Percentiles rank a stretch among this genome's conserved stretches.
phyloP scores from a whole-genome alignment of 306 rosid species.

The Prunus armeniaca region DNA sequence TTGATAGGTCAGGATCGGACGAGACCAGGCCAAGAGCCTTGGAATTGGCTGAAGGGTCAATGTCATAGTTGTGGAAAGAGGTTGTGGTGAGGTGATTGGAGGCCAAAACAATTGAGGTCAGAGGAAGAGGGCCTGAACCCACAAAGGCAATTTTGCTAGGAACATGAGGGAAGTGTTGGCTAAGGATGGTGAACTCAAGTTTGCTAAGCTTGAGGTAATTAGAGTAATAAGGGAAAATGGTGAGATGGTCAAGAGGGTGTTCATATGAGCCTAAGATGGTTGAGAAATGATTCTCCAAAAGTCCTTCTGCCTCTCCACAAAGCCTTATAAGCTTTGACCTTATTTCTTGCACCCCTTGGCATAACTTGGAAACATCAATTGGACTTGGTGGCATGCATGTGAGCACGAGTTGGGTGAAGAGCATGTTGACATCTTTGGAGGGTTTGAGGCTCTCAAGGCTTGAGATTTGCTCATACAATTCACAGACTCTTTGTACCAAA shows the following conservation, averaged over 20 bases:
- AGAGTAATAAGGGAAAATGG: slow-evolving; percentile 68
- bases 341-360: slow-evolving; percentile 41
- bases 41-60: slow-evolving; percentile 65
- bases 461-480: slow-evolving; percentile 56
- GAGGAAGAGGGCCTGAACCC: slow-evolving; percentile 93
- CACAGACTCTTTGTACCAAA: slow-evolving; percentile 45
- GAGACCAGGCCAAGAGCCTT: slow-evolving; percentile 49
- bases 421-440: slow-evolving; percentile 74
- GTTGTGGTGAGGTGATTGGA: slow-evolving; percentile 56
- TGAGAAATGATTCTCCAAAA: slow-evolving; percentile 62
- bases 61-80: slow-evolving; percentile 69
- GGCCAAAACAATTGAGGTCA: slow-evolving; percentile 79
- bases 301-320: slow-evolving; percentile 71
- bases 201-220: slow-evolving; percentile 76
- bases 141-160: slow-evolving; percentile 60
- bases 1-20: slow-evolving; percentile 55
- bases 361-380: slow-evolving; percentile 50
- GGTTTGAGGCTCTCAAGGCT: slow-evolving; percentile 68
- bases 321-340: slow-evolving; percentile 63
- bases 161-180: slow-evolving; percentile 35
- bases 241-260: slow-evolving; percentile 53
- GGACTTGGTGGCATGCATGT: slow-evolving; percentile 77
- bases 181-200: slow-evolving; percentile 65
- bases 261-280: slow-evolving; percentile 41
- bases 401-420: slow-evolving; percentile 70